Conservation (phyloP, 2,329 filamentous ascomycete species). For the Septoria petroselini region DNA sequence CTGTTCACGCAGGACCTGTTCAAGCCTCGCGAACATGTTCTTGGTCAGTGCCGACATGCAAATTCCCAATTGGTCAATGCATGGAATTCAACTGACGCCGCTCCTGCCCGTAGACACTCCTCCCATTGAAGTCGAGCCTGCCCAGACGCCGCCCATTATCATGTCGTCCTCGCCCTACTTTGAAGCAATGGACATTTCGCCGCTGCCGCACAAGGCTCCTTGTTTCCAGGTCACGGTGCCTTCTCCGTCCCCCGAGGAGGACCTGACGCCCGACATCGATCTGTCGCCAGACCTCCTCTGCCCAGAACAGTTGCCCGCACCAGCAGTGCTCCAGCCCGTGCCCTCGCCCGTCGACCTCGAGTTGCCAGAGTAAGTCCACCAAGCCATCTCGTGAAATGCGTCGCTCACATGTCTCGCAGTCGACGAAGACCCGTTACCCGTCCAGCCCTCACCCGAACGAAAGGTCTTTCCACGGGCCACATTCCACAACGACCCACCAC, state of each 20-base stretch:
- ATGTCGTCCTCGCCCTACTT: conserved; percentile 77
- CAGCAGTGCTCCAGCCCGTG: conserved; percentile 21
- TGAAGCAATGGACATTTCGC: conserved; percentile 91
- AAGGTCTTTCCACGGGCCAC: conserved; percentile 68
- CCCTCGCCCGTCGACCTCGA: conserved; percentile 27
- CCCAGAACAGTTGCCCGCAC: conserved; percentile 31
- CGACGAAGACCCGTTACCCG: conserved; percentile 52
- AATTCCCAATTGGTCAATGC: conserved; percentile 6
- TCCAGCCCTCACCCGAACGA: conserved; percentile 70
- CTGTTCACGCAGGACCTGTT: conserved; percentile 75
- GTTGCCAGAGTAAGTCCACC: conserved; percentile 33
- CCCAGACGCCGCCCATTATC: conserved; percentile 75
- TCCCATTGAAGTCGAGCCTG: conserved; percentile 58
- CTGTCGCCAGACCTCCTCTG: conserved; percentile 31
- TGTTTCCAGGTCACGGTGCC: conserved; percentile 63
- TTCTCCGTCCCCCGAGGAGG: conserved; percentile 66
- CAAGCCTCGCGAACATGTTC: conserved; percentile 42
- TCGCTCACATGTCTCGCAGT: conserved; percentile 28
- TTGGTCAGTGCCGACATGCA: conserved; percentile 32
- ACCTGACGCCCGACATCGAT: conserved; percentile 44
- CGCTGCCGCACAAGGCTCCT: conserved; percentile 79
- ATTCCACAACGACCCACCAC: conserved; percentile 58
- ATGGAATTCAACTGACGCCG: conserved; percentile 26
- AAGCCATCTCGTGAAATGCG: conserved; percentile 10
- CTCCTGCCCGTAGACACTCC: conserved; percentile 46